A percentile compares a stretch with the other conserved stretches of the same genome.
Evolutionary conservation across 2,329 filamentous ascomycete species (phyloP).

Genomic region (Septoria petroselini): DNA sequence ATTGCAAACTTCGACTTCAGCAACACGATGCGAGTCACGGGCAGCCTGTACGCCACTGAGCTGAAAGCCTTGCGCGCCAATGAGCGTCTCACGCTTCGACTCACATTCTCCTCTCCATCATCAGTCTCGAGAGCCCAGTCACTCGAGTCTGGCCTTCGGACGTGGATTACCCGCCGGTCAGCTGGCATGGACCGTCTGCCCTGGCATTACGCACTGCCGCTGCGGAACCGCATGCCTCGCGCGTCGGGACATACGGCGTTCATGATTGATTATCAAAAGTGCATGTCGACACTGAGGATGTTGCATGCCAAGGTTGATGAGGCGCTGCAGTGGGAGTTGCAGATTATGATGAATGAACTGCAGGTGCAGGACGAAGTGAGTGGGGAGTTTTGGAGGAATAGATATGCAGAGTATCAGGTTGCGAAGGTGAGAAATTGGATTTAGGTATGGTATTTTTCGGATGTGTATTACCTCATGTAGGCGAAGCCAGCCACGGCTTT

Average conservation of each 20-base stretch:
- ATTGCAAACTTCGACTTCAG: constrained; percentile 33
- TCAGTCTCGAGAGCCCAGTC: constrained; percentile 14
- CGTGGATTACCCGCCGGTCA: constrained; percentile 27
- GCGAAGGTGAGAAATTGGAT: neutral
- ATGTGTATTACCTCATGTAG: constrained; percentile 25
- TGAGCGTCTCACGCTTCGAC: constrained; percentile 21
- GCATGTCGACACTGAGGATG: neutral
- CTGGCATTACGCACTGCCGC: constrained; percentile 28
- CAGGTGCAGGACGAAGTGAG: constrained; percentile 6
- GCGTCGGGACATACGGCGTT: neutral
- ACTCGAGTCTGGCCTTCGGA: constrained; percentile 18
- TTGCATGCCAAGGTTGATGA: constrained; percentile 20
- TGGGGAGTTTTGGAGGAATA: neutral
- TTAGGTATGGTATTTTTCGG: too few species aligned
- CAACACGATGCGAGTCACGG: constrained; percentile 24
- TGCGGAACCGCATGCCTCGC: neutral
- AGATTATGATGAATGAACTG: constrained; percentile 22
- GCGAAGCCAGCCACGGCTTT: constrained; percentile 31
- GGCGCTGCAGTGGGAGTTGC: constrained; percentile 25
- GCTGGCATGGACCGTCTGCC: constrained; percentile 28
- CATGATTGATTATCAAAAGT: constrained; percentile 1
- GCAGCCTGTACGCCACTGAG: constrained; percentile 30
- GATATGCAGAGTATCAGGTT: neutral
- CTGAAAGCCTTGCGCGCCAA: constrained; percentile 33
- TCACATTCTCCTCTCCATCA: constrained; percentile 11